Evolutionary conservation across 2,329 filamentous ascomycete species (phyloP).

Genomic region (Mycosphaerella sp.): DNA sequence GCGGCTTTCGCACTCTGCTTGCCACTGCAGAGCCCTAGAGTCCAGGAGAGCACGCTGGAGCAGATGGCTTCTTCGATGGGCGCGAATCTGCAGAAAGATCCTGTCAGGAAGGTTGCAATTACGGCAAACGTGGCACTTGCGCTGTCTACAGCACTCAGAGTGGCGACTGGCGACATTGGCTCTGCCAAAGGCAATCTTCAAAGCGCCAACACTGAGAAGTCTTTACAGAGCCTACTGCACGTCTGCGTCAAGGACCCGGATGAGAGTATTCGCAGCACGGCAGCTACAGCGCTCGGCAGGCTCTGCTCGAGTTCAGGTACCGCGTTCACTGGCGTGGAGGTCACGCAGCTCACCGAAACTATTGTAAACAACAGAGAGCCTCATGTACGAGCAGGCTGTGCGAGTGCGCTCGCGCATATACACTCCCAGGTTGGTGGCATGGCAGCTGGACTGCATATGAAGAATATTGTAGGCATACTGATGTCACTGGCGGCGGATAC

Average conservation of each 20-base stretch:
- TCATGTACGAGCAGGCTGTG: conserved; percentile 86
- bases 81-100: conserved; percentile 74
- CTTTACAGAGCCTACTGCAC: conserved; percentile 61
- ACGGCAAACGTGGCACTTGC: conserved; percentile 83
- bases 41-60: conserved; percentile 93
- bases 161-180: conserved; percentile 72
- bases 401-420: conserved; percentile 86
- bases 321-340: conserved; percentile 77
- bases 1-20: conserved; percentile 87
- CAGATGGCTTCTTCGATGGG: conserved; percentile 86
- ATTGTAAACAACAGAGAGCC: conserved; percentile 93
- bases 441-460: conserved; percentile 92
- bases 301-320: conserved; percentile 83
- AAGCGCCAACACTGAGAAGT: conserved; percentile 68
- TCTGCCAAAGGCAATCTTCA: conserved; percentile 67
- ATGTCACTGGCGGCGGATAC: conserved; percentile 96
- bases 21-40: conserved; percentile 78
- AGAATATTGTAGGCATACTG: conserved; percentile 95
- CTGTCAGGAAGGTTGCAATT: conserved; percentile 82
- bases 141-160: conserved; percentile 70
- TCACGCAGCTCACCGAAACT: conserved; percentile 86
- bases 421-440: conserved; percentile 95
- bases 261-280: conserved; percentile 75
- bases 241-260: conserved; percentile 76
- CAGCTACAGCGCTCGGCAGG: conserved; percentile 76